Base-by-base conservation (phyloP, 179 eudicot species). In the Kewa caespitosa region DNA sequence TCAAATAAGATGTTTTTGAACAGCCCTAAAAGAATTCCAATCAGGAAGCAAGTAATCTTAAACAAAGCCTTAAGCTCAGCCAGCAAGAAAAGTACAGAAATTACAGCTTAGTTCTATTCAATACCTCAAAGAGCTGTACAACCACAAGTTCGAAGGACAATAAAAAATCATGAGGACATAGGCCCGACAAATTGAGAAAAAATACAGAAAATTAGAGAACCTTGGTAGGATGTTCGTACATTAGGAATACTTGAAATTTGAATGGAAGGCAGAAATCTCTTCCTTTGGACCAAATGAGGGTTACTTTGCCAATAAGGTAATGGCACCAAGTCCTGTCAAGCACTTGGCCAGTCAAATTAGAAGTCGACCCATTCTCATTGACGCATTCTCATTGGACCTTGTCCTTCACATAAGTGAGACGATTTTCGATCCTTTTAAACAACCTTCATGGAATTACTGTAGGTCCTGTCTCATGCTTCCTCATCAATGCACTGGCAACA, bases 21-120 rank as follows among this genome's bases (percentile, higher is more conserved):
- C n/a, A n/a, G n/a, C n/a, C n/a, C n/a, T n/a, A n/a, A n/a, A 59
- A 64, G 14, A 33, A 12, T 64, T 20, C n/a, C 31, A 63, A 39
- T 32, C 62, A 13, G 71, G 25, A 68, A 37, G 27, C 65, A 46
- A 39, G 66, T 59, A 46, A 67, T 59, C 68, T 18, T 30, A 61
- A 31, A 27, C 46, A 55, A 41, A 4, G 20, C 38, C n/a, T n/a
- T n/a, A n/a, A n/a, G n/a, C n/a, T 34, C 31, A 5, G 62, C 11
- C 33, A 59, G 1, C 13, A 59, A 8, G 4, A 59, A 59, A 59
- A 30, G 10, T 6, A 10, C 34, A 30, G 2, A 59, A 27, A 59
- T 23, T 9, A 9, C 36, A 59, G 14, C 4, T 0, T 20, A 28
- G 18, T 59, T 59, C 36, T 59, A 30, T 11, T 59, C 1, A 28